Percentiles rank a stretch among this genome's conserved stretches.
Evolutionary conservation across 192 early-diverging fungal genomes (phyloP).

Genomic region (Cladochytrium replicatum): DNA sequence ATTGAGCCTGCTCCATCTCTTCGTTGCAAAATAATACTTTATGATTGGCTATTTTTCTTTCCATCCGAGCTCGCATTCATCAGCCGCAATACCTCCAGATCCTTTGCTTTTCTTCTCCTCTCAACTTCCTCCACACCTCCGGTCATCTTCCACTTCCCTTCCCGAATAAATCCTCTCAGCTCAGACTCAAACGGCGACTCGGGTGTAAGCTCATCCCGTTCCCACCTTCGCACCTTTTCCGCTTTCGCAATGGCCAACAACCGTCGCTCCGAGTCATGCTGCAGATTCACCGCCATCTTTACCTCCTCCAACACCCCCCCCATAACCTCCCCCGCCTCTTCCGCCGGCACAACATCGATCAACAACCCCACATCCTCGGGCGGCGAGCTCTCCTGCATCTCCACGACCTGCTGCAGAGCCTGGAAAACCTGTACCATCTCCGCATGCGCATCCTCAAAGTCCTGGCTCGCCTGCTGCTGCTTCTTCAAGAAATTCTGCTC

Average conservation of each 20-base stretch:
- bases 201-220: not conserved
- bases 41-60: no score
- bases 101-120: not conserved
- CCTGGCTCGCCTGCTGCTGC: not conserved
- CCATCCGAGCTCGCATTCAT: no score
- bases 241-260: not conserved
- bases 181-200: not conserved
- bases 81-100: no score
- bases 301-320: not conserved
- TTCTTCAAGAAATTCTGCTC: slow-evolving; percentile 5
- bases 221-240: not conserved
- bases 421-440: not conserved
- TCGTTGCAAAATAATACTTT: no score
- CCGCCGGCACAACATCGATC: not conserved
- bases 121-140: slow-evolving; percentile 5
- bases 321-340: not conserved
- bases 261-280: not conserved
- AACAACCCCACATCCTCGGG: not conserved
- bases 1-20: no score
- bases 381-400: not conserved
- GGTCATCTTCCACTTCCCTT: not conserved
- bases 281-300: not conserved
- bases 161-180: not conserved
- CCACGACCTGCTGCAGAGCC: not conserved
- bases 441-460: not conserved